A percentile compares a stretch with the other conserved stretches of the same genome.
Conservation (phyloP, 768 basidiomycete genomes). For the Lactarius akahatsu region DNA sequence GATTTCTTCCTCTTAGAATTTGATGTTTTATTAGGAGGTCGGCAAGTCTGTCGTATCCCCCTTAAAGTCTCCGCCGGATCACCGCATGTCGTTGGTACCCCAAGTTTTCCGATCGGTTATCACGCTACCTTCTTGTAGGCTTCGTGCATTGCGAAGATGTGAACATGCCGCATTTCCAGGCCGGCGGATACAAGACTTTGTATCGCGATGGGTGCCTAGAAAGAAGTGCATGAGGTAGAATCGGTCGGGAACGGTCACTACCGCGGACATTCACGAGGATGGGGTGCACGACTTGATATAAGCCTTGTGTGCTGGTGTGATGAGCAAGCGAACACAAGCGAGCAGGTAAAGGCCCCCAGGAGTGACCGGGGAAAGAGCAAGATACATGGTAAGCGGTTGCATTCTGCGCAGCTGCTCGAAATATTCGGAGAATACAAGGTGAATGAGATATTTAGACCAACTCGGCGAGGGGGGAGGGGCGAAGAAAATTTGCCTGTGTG, state of each 20-base stretch:
- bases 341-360: no score
- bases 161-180: neutral
- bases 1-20: neutral
- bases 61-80: neutral
- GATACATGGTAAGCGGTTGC: no score
- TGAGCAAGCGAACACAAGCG: neutral
- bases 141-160: neutral
- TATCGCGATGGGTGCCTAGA: neutral
- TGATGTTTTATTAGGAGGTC: neutral
- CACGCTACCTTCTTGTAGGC: neutral
- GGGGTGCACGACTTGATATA: neutral
- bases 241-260: neutral
- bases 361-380: neutral
- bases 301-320: neutral
- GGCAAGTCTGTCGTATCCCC: neutral
- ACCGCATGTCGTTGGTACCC: neutral
- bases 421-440: no score
- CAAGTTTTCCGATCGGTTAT: neutral
- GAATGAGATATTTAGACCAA: neutral
- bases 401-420: no score
- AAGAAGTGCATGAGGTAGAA: neutral
- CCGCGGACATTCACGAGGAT: neutral
- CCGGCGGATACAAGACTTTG: neutral
- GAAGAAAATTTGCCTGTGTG: no score
- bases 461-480: neutral